Percentiles rank a stretch among this genome's conserved stretches.
Evolutionary conservation across 164 flowering plant species (phyloP).

Genomic region (Vitis vinifera): ASM3070453v1 NC_081816.1:15798001-15798500

Average conservation of each 20-base stretch:
- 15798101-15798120: constrained; percentile 52
- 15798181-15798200: too few species aligned
- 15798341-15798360: constrained; percentile 51
- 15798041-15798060: constrained; percentile 59
- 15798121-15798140: constrained; percentile 88
- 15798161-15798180: too few species aligned
- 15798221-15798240: constrained; percentile 95
- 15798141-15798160: too few species aligned
- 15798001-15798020: not conserved
- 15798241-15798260: constrained; percentile 86
- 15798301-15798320: constrained; percentile 80
- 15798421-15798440: constrained; percentile 40
- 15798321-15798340: constrained; percentile 89
- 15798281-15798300: constrained; percentile 71
- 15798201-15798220: not conserved
- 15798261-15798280: constrained; percentile 81
- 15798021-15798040: constrained; percentile 24
- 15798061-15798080: constrained; percentile 70
- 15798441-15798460: constrained; percentile 94
- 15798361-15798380: too few species aligned
- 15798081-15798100: constrained; percentile 73
- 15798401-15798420: not conserved
- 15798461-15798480: constrained; percentile 82
- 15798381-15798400: too few species aligned
- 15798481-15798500: constrained; percentile 97